Base-by-base conservation (phyloP, 345 rosid genomes). In the Boechera divaricarpa region DNA sequence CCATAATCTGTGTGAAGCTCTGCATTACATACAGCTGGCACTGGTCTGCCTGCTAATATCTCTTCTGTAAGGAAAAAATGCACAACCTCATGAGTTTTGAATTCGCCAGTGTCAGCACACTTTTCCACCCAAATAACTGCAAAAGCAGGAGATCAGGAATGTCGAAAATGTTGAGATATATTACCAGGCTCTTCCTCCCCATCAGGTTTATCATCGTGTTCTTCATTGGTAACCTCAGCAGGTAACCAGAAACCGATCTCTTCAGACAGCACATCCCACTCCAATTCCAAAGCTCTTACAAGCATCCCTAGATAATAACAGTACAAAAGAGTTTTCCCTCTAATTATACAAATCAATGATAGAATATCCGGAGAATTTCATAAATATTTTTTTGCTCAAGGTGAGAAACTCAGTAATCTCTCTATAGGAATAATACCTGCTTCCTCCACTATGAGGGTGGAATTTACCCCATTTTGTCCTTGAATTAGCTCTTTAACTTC, bases 231-330 rank as follows among this genome's bases (percentile, higher is more conserved):
- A 64, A 88, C 77, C 80, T 88, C 92, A 81, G 78, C 61, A 36
- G 99, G 99, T 68, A 96, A 74, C 96, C 97, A 96, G 51, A 93
- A 85, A 39, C 98, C 99, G 65, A 96, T 85, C 33, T 90, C 90
- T 83, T 93, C 99, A 38, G 80, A 89, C 56, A 96, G 82, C 53
- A 78, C 82, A 79, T 83, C 86, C 98, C 98, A 93, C 72, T 84
- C 84, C 73, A 92, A 83, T 82, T 88, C 91, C 86, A 96, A 78
- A 63, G 91, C 93, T 86, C 81, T 91, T 74, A 74, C 81, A 61
- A 93, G 84, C 81, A 88, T 75, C 54, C 82, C 99, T 96, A 67
- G 31, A 73, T 35, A 72, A 18, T 53, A 44, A 32, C 15, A 60
- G 18, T 4, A 29, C 33, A 16, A 21, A 33, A 77, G 52, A 57